Evolutionary conservation across 768 basidiomycete species (phyloP), one percentile per base, ranked within the genome.

Genomic region (Wakefieldia striispora): DNA sequence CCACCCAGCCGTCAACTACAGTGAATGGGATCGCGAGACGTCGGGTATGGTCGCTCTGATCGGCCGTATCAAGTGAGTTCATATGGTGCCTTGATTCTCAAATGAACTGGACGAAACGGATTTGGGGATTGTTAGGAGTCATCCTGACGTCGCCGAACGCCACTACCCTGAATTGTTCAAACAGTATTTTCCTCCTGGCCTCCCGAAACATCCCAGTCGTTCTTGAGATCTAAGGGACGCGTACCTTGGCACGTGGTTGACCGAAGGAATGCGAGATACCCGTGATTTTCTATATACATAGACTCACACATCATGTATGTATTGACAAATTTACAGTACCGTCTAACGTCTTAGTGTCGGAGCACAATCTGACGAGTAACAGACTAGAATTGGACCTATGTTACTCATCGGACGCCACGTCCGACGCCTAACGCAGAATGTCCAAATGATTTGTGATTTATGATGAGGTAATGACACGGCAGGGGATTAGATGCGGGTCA

Each of bases 81-180:
- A 13, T 13, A 13, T 29, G 29, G 11, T 5, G 11, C 5, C 13
- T 29, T 29, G 10, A 6, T 29, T 29, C 11, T 29, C 10, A 29
- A 12, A 26, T 26, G 26, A 26, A 20, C 9, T 9, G 26, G 5
- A 26, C 12, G 29, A 29, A 29, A 40, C 16, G 23, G 29, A 29
- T 13, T 29, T 11, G 29, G 11, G 2, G 35, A 17, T 20, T 4
- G 34, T 26, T 9, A 91, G 88, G 77, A 91, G 89, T 55, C 91
- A 92, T 53, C 90, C 90, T 0, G 88, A 92, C 56, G 89, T 91
- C 20, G 91, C 79, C 3, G 71, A 88, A 59, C 75, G 76, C 21
- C 87, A 91, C 60, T 91, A 91, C 52, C 89, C 89, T 0, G 78
- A 78, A 29, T 66, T 88, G 17, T 91, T 87, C 70, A 75, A 75